phyloP scores from a whole-genome alignment of 2,329 filamentous ascomycete genomes.

The Ophiostoma sp. region DNA sequence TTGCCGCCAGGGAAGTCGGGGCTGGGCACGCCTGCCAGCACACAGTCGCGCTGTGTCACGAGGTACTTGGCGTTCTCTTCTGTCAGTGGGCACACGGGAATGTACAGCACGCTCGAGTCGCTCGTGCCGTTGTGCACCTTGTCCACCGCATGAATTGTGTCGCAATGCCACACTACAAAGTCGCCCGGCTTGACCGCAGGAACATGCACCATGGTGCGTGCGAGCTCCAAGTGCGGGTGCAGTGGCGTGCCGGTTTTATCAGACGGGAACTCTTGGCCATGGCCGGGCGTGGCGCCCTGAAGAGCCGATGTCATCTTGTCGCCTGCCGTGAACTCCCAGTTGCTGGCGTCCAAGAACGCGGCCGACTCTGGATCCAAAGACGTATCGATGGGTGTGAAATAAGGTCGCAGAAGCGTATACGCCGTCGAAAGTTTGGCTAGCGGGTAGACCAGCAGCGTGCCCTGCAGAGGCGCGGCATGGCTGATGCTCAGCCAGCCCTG shows the following conservation, averaged over 20 bases:
- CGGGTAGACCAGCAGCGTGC: slow-evolving; percentile 77
- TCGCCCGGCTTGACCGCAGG: slow-evolving; percentile 66
- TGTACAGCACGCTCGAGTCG: slow-evolving; percentile 84
- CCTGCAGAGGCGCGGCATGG: slow-evolving; percentile 64
- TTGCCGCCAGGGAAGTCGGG: slow-evolving; percentile 68
- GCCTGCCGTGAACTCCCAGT: slow-evolving; percentile 32
- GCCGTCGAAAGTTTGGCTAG: slow-evolving; percentile 68
- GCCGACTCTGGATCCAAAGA: slow-evolving; percentile 6
- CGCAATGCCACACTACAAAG: slow-evolving; percentile 80
- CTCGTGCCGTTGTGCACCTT: slow-evolving; percentile 62
- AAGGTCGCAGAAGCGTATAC: slow-evolving; percentile 77
- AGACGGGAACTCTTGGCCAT: slow-evolving; percentile 62
- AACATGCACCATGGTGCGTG: slow-evolving; percentile 65
- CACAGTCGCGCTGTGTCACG: slow-evolving; percentile 63
- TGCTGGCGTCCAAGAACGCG: slow-evolving; percentile 44
- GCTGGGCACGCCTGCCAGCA: slow-evolving; percentile 60
- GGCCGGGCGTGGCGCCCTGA: slow-evolving; percentile 64
- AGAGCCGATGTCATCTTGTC: slow-evolving; percentile 37
- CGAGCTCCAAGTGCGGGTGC: slow-evolving; percentile 66
- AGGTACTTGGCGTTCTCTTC: slow-evolving; percentile 68
- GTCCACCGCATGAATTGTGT: slow-evolving; percentile 78
- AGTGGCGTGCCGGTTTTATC: slow-evolving; percentile 37
- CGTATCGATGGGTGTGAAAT: slow-evolving; percentile 58
- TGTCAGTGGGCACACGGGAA: slow-evolving; percentile 78
- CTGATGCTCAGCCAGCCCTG: slow-evolving; percentile 87